Evolutionary conservation across 768 basidiomycete species (phyloP), one percentile per base, ranked within the genome.

Genomic region (Russula lepida): DNA sequence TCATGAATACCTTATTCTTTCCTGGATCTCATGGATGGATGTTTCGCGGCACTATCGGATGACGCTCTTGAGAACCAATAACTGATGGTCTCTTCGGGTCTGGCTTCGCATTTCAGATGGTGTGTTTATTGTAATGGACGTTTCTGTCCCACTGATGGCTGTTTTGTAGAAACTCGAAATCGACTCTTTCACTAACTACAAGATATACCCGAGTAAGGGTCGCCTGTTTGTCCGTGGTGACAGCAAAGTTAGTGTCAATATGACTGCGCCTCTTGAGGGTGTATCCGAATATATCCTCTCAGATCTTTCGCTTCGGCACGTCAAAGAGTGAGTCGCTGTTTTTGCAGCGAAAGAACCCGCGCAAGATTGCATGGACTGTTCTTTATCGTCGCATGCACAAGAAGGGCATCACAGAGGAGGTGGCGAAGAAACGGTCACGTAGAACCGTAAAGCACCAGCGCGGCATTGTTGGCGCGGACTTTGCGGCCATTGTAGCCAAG

Each of bases 331-430:
- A 94, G 64, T 98, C 95, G 63, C 88, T 99, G 67, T 98, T 98
- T 86, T 80, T 90, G 61, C 97, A 99, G 77, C 91, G 95, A 80
- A 99, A 99, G 82, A 98, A 99, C 82, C 97, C 97, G 55, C 92
- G 97, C 74, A 98, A 98, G 85, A 94, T 98, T 78, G 88, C 95
- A 66, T 98, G 95, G 95, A 98, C 95, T 41, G 77, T 80, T 69
- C 84, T 89, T 64, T 95, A 89, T 83, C 89, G 92, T 67, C 89
- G 94, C 69, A 92, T 97, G 88, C 97, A 98, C 85, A 97, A 95
- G 86, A 99, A 99, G 86, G 97, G 97, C 75, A 85, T 98, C 75
- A 94, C 94, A 54, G 95, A 98, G 79, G 95, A 98, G 77, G 89
- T 95, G 56, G 93, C 94, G 71, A 99, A 98, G 92, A 98, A 97